Evolutionary conservation across 129 eudicot genomes (phyloP).

Genomic region (Oenanthe sinensis): DNA sequence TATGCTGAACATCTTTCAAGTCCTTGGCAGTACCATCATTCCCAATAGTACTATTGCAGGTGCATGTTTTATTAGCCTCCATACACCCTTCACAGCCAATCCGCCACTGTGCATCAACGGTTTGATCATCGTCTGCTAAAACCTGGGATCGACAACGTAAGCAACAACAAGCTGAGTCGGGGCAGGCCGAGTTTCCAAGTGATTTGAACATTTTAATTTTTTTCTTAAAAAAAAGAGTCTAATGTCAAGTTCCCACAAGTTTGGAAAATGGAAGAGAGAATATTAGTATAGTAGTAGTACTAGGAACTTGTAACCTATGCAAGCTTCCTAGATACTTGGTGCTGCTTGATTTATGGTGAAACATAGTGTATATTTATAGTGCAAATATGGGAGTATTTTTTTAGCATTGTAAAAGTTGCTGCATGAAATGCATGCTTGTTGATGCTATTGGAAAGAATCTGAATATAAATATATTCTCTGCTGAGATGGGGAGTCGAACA

Average conservation of each 20-base stretch:
- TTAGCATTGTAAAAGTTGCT: not conserved
- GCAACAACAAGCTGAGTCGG: not conserved
- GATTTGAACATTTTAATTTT: constrained; percentile 9
- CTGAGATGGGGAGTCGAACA: not conserved
- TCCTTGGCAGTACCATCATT: not conserved
- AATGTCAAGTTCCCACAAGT: constrained; percentile 1
- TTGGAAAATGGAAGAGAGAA: not conserved
- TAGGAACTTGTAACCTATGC: not conserved
- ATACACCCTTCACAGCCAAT: constrained; percentile 25
- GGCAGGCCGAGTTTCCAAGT: constrained; percentile 12
- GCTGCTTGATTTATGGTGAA: not conserved
- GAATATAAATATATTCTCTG: not conserved
- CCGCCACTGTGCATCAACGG: constrained; percentile 21
- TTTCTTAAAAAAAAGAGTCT: too few relatives aligned
- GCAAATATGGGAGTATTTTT: not conserved
- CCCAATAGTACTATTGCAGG: not conserved
- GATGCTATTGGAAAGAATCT: not conserved
- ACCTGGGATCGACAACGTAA: constrained; percentile 26
- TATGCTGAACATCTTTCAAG: constrained; percentile 13
- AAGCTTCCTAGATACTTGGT: constrained; percentile 4
- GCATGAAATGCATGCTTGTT: not conserved
- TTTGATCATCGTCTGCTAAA: constrained; percentile 11
- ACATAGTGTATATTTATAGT: not conserved
- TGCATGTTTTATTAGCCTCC: constrained; percentile 25
- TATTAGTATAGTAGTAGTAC: not conserved